These are phyloP conservation scores for Mimosa pudica DNA, from an alignment of 306 rosid species.

Conservation along the genomic window DNA sequence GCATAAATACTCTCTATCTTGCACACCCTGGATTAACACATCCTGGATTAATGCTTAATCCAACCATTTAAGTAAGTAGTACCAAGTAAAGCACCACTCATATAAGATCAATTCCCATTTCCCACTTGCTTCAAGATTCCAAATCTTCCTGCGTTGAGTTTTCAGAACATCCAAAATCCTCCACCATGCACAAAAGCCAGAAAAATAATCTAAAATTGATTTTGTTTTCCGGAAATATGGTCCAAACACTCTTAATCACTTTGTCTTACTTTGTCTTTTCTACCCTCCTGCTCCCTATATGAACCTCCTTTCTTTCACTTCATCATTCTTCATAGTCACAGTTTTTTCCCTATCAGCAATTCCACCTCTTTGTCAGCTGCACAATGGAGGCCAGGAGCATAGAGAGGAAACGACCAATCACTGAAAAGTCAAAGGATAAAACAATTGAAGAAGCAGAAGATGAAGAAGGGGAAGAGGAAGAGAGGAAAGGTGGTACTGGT, in stretches of 20 bases:
- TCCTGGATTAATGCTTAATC: conserved; percentile 19
- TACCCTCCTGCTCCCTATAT: conserved; percentile 38
- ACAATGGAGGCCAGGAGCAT: conserved; percentile 53
- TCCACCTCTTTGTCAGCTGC: not conserved
- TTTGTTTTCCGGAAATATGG: conserved; percentile 36
- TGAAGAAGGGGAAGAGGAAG: conserved; percentile 62
- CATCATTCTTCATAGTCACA: conserved; percentile 30
- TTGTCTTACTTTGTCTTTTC: conserved; percentile 39
- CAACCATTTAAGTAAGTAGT: not conserved
- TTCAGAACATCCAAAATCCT: conserved; percentile 33
- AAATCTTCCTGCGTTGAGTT: conserved; percentile 31
- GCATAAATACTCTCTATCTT: conserved; percentile 4
- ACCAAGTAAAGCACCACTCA: conserved; percentile 22
- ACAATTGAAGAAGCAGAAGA: conserved; percentile 52
- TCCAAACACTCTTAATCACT: conserved; percentile 35
- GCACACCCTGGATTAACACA: conserved; percentile 1
- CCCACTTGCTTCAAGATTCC: conserved; percentile 29
- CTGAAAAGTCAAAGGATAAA: conserved; percentile 48
- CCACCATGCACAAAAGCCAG: conserved; percentile 28
- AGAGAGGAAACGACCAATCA: conserved; percentile 47
- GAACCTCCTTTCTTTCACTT: conserved; percentile 26
- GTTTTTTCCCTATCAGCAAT: not conserved
- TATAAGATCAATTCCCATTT: conserved; percentile 37
- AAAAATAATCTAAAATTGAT: not conserved
- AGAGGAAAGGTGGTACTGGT: conserved; percentile 21